Base-by-base conservation (phyloP, 805 yeast genomes). In the Lachancea lanzarotensis region DNA sequence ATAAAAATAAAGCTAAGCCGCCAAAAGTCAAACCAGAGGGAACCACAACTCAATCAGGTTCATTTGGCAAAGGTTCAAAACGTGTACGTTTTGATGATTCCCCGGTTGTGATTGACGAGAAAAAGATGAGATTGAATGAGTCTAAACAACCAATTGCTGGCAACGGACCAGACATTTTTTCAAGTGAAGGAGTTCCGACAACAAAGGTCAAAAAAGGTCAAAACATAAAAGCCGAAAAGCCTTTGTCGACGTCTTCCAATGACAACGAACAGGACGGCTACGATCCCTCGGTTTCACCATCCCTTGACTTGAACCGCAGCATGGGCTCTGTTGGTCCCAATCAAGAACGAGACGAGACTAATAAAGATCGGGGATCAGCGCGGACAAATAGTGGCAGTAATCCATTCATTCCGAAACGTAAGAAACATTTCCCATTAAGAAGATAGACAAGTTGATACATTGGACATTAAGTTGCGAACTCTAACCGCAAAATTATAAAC, bases 341-440 rank as follows among this genome's bases (percentile, higher is more conserved):
- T 17, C 7, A 25, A 17, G 18, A 13, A 30, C 27, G 13, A 3
- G 29, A 6, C 17, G 12, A 30, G 16, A 17, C 12, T 10, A 17
- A 17, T 18, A 25, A 30, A 18, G 35, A 39, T 10, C 10, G 18
- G 18, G 20, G 12, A 5, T 11, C 25, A 2, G 13, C 15, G 22
- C 45, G 37, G 12, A 8, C 41, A 2, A 3, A 32, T 12, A 15
- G 27, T 9, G 25, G 20, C 26, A 12, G 38, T 17, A 52, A 35
- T 25, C 60, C 55, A 20, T 59, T 59, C 31, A 57, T 59, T 20
- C 62, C 61, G 9, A 57, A 51, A 40, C 55, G 45, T 38, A 55
- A 47, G 38, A 53, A 43, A 16, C 52, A 43, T 22, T 51, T 38
- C 29, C 34, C 35, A 3, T 13, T 26, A 10, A 38, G 20, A 38